Percentiles rank a stretch among this genome's conserved stretches.
These are phyloP conservation scores for Hibiscus tridactylites DNA, from an alignment of 345 rosid species.

Conservation along the genomic window DNA sequence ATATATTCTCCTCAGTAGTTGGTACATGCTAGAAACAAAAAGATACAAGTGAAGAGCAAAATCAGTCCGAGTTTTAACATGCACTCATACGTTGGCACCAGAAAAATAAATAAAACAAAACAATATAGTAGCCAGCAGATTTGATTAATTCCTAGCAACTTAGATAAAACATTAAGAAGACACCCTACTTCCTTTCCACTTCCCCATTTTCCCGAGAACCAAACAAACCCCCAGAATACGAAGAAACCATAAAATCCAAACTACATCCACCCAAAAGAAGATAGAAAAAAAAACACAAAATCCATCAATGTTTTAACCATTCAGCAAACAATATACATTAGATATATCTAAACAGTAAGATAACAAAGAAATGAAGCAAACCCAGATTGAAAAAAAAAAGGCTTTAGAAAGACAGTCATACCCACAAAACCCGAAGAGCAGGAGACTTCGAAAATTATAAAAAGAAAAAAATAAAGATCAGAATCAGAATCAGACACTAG, in stretches of 20 bases:
- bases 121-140: neutral
- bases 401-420: neutral
- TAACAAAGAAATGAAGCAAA: neutral
- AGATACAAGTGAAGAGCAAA: neutral
- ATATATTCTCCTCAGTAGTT: neutral
- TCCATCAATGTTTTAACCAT: neutral
- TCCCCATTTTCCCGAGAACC: neutral
- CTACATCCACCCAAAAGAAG: neutral
- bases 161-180: neutral
- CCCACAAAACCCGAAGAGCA: conserved; percentile 1
- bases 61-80: neutral
- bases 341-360: neutral
- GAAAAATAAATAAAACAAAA: neutral
- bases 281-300: neutral
- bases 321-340: neutral
- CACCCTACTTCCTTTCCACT: neutral
- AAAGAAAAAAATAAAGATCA: neutral
- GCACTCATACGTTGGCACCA: neutral
- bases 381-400: neutral
- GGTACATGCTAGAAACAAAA: neutral
- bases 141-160: neutral
- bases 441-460: neutral
- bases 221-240: neutral
- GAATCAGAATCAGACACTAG: neutral
- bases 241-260: neutral